Base-by-base conservation (phyloP, 2,329 filamentous ascomycete genomes). In the Monilinia fructigena region DNA sequence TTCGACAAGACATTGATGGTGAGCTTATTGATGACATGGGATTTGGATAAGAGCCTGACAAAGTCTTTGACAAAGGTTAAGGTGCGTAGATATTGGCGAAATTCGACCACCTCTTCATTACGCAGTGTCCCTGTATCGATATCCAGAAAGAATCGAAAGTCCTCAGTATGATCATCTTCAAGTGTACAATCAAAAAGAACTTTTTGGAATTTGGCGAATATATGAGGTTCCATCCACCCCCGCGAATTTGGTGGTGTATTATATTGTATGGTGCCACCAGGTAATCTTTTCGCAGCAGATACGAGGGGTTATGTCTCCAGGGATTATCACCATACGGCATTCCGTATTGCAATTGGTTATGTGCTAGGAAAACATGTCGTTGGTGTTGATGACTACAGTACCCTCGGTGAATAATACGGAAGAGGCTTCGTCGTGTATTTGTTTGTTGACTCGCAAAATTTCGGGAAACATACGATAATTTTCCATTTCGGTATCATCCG, bases 171-270 rank as follows among this genome's bases (percentile, higher is more conserved):
- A 2, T 48, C 31, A 26, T 40, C 42, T 48, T 65, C 54, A 4
- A 64, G 23, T 5, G 52, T 31, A 70, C 31, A 62, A 69, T 67
- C 66, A 28, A 71, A 68, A 28, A 48, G 31, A 26, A 71, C 45
- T 40, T 66, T 70, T 55, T 67, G 56, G 45, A 71, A 71, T 52
- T 63, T 63, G 20, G 70, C 65, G 55, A 71, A 69, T 7, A 69
- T 66, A n/a, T 71, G 70, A 50, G 70, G 70, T 20, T 71, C 68
- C 63, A 70, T 55, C 18, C 50, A n/a, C 11, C 70, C 70, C 7
- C 28, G 23, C 42, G 60, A 14, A 7, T 35, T 23, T 1, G 40
- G 20, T 6, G 38, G n/a, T 14, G 40, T 55, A 40, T 66, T 42
- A 26, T 71, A 69, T n/a, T 53, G 14, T 38, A 68, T 60, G 2